phyloP scores from a whole-genome alignment of 306 rosid genomes.

The Quercus agrifolia region DNA sequence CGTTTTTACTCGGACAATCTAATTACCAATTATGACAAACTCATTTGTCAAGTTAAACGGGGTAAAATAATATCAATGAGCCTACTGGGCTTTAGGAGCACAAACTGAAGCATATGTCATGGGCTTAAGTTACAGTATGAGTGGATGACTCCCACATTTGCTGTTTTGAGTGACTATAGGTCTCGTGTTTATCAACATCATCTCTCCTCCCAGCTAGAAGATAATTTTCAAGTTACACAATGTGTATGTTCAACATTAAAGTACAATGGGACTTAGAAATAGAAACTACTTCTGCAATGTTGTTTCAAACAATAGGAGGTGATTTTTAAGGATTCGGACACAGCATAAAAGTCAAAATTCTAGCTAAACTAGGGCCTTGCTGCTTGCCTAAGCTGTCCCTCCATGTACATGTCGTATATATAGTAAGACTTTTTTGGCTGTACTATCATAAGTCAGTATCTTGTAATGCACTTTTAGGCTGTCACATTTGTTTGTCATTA shows the following conservation, averaged over 20 bases:
- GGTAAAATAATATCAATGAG: not conserved
- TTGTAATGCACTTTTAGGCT: too few relatives aligned
- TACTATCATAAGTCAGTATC: too few relatives aligned
- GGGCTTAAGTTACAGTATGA: not conserved
- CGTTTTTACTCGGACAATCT: not conserved
- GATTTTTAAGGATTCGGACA: too few relatives aligned
- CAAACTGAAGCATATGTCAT: too few relatives aligned
- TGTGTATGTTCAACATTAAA: not conserved
- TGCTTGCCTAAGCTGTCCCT: too few relatives aligned
- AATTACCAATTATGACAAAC: conserved; percentile 1
- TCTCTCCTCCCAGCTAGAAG: not conserved
- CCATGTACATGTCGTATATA: too few relatives aligned
- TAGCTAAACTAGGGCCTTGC: too few relatives aligned
- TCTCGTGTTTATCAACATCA: not conserved
- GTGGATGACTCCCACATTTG: not conserved
- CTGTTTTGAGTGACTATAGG: not conserved
- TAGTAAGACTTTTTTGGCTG: too few relatives aligned
- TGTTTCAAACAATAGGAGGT: not conserved
- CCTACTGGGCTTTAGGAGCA: too few relatives aligned
- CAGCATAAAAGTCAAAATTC: too few relatives aligned
- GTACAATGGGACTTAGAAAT: not conserved
- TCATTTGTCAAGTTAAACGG: not conserved
- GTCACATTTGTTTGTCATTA: too few relatives aligned
- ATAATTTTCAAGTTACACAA: too few relatives aligned
- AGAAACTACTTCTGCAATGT: not conserved